These are phyloP conservation scores for Fonsecaea monophora DNA, from an alignment of 2,329 filamentous ascomycete genomes.

Conservation along the genomic window DNA sequence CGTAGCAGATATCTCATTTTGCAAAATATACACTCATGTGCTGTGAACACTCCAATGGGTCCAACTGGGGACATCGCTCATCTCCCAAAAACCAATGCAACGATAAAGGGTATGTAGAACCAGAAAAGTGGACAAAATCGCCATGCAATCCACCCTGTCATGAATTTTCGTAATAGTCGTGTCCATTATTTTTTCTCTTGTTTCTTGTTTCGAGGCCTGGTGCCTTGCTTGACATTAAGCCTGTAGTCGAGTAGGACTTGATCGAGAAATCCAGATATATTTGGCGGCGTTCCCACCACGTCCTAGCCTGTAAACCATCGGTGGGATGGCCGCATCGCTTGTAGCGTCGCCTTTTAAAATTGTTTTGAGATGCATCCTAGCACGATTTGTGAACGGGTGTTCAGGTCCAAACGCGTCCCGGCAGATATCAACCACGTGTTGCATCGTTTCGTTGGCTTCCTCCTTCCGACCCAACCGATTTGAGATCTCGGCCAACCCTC, in stretches of 20 bases:
- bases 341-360: constrained; percentile 35
- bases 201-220: neutral
- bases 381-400: constrained; percentile 39
- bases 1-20: neutral
- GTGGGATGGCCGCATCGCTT: constrained; percentile 35
- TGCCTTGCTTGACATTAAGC: constrained; percentile 27
- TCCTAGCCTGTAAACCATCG: constrained; percentile 40
- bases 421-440: constrained; percentile 39
- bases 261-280: constrained; percentile 39
- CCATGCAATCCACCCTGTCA: constrained; percentile 10
- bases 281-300: constrained; percentile 40
- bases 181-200: neutral
- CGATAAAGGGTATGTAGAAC: constrained; percentile 20
- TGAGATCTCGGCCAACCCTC: constrained; percentile 39
- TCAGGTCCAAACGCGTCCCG: constrained; percentile 39
- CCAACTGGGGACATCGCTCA: neutral
- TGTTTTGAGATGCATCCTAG: constrained; percentile 40
- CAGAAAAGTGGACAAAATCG: constrained; percentile 1
- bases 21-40: constrained; percentile 4
- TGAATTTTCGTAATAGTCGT: constrained; percentile 23
- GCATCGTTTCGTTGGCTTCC: constrained; percentile 39
- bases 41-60: neutral
- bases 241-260: constrained; percentile 38
- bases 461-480: constrained; percentile 35
- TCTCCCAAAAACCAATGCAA: constrained; percentile 8